Base-by-base conservation (phyloP, 1,139 yeast genomes). In the Candida smagusa region DNA sequence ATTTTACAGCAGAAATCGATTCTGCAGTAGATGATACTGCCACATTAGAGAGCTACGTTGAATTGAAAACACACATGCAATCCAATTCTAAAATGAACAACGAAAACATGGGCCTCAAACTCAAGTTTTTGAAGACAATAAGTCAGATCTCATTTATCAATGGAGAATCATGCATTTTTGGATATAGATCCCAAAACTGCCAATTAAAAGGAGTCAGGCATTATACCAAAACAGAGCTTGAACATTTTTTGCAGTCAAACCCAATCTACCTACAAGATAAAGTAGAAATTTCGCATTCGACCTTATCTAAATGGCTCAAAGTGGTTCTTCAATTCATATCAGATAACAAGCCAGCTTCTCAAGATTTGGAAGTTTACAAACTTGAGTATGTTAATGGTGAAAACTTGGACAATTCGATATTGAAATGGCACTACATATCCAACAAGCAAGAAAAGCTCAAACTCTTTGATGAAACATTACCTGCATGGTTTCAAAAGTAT, bases 1-100 rank as follows among this genome's bases (percentile, higher is more conserved):
- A 44, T 12, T 55, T 49, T 35, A 48, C 59, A 6, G 61, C 63
- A 3, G 63, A 58, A 38, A 50, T 58, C 9, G 63, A 58, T 42
- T 48, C 56, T 28, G 42, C 50, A 6, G 33, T 27, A 11, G 39
- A 21, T 6, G 41, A 29, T n/a, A 28, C 28, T 3, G 24, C 46
- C 4, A 52, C 47, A 2, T 32, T 44, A n/a, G 35, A 28, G 3
- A 44, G 42, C 33, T 56, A 52, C 35, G 53, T 58, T 2, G 63
- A 58, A 35, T 42, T 58, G 33, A 58, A 58, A 32, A 55, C 63
- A 1, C 61, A 55, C 39, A 37, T 35, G 24, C 34, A 41, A 13
- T 31, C 41, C 8, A 29, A 31, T 12, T 30, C 42, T 31, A 43
- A 39, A 27, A 22, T 35, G 24, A 33, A 28, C 21, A 28, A 39